Conservation (phyloP, 345 rosid genomes). For the Passiflora organensis region DNA sequence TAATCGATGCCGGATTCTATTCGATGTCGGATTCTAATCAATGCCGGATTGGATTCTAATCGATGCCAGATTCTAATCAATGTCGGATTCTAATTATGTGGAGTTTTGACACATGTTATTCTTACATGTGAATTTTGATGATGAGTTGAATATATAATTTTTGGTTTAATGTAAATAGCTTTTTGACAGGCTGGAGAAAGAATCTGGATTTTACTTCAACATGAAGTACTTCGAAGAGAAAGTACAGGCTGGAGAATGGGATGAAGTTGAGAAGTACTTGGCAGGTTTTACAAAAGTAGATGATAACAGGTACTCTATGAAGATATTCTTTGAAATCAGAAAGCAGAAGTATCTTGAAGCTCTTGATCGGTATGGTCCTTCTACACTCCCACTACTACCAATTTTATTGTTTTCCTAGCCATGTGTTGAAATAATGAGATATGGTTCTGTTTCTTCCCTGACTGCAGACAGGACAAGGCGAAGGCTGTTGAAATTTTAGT, state of each 20-base stretch:
- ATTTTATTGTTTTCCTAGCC: background rate
- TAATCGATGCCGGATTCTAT: too few species aligned
- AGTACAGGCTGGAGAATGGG: conserved; percentile 75
- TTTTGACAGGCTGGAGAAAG: conserved; percentile 60
- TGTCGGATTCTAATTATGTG: too few species aligned
- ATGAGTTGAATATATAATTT: too few species aligned
- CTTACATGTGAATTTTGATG: too few species aligned
- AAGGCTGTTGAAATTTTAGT: conserved; percentile 82
- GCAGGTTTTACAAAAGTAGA: conserved; percentile 66
- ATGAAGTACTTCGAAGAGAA: conserved; percentile 70
- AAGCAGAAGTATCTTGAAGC: conserved; percentile 92
- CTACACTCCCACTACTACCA: background rate
- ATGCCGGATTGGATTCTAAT: too few species aligned
- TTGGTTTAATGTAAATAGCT: background rate
- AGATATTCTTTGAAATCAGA: conserved; percentile 83
- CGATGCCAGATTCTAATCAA: too few species aligned
- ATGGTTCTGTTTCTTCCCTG: background rate
- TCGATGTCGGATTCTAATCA: too few species aligned
- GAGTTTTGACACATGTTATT: too few species aligned
- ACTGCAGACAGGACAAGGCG: conserved; percentile 63
- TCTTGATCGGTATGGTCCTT: conserved; percentile 56
- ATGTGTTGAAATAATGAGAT: background rate
- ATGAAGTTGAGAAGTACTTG: conserved; percentile 63
- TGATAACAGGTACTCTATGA: conserved; percentile 71
- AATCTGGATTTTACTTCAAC: conserved; percentile 63